Evolutionary conservation across 1,284 basidiomycete species (phyloP), one percentile per base, ranked within the genome.

Genomic region (Mycena citricolor): DNA sequence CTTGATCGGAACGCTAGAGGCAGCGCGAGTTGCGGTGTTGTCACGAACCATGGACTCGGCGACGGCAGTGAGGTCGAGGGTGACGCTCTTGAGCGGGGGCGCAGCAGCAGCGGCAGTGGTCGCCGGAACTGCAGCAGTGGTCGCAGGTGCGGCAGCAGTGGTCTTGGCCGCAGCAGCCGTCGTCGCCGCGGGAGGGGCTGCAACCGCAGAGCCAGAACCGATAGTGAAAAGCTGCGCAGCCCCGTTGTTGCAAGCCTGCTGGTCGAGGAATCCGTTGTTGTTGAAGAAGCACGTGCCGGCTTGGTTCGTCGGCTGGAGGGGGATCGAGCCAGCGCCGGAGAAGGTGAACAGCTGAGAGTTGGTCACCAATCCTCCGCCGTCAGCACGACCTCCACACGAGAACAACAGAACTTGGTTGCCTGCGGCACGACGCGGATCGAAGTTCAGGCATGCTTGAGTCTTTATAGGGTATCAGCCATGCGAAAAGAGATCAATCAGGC

Each of bases 341-440:
- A 58, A 57, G 16, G 53, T 45, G 51, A 59, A 59, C 6, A 58
- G 49, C 45, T 59, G 58, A n/a, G 57, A 57, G 51, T 58, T 54
- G 26, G 38, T 39, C 8, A 24, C 25, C 28, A 20, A 19, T 14
- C 38, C 28, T 5, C 6, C 25, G 12, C 38, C 38, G 17, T 39
- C 38, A 11, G 26, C 38, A 19, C 38, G 38, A 5, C 38, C 38
- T 13, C 38, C 38, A 19, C 38, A 39, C 13, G 38, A 39, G 28
- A 39, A 39, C 26, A 39, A 16, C 6, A 30, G 22, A 24, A 39
- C 28, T 21, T 39, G 25, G 28, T 39, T 29, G 21, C 28, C 38
- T 7, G 38, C 38, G 28, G 28, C 38, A 19, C 38, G 38, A 10
- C 33, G 33, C 19, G 20, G 19, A 29, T 39, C 38, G 17, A 39